phyloP scores from a whole-genome alignment of 73 alveolate genomes.

The Strombidium stylifer region DNA sequence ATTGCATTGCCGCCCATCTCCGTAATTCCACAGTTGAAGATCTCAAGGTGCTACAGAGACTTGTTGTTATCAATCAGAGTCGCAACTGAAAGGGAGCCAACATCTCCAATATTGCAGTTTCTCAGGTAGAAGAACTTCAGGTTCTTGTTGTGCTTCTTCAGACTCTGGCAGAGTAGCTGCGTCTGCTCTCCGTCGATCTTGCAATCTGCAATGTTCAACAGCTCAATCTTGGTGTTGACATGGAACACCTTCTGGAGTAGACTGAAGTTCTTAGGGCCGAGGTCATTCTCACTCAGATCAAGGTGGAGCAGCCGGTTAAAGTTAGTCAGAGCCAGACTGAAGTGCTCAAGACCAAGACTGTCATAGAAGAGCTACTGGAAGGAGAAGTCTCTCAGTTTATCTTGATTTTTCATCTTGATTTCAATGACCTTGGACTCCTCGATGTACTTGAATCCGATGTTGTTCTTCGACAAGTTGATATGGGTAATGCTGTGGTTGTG shows the following conservation, averaged over 20 bases:
- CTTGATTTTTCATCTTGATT: slow-evolving; percentile 54
- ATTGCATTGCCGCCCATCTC: slow-evolving; percentile 60
- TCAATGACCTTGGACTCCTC: slow-evolving; percentile 57
- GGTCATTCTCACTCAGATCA: slow-evolving; percentile 55
- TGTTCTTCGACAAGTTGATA: slow-evolving; percentile 34
- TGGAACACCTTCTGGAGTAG: slow-evolving; percentile 39
- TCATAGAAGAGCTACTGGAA: slow-evolving; percentile 53
- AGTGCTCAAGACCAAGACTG: slow-evolving; percentile 57
- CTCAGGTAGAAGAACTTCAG: slow-evolving; percentile 54
- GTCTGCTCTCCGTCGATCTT: slow-evolving; percentile 45
- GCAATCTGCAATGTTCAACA: slow-evolving; percentile 61
- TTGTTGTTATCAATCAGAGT: slow-evolving; percentile 49
- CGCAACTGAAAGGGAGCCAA: slow-evolving; percentile 65
- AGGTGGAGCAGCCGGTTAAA: slow-evolving; percentile 16
- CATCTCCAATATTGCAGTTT: slow-evolving; percentile 54
- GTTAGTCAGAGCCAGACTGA: slow-evolving; percentile 50
- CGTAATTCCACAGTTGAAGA: slow-evolving; percentile 56
- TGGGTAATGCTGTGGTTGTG: slow-evolving; percentile 25
- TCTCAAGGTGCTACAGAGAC: slow-evolving; percentile 54
- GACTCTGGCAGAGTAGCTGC: slow-evolving; percentile 50
- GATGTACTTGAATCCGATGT: slow-evolving; percentile 47
- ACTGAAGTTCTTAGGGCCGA: slow-evolving; percentile 53
- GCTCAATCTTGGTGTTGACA: slow-evolving; percentile 35
- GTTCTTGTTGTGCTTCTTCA: slow-evolving; percentile 1
- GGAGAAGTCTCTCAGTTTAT: slow-evolving; percentile 36